phyloP scores from a whole-genome alignment of 2,329 filamentous ascomycete genomes.

The Ophiostoma tasmaniense region DNA sequence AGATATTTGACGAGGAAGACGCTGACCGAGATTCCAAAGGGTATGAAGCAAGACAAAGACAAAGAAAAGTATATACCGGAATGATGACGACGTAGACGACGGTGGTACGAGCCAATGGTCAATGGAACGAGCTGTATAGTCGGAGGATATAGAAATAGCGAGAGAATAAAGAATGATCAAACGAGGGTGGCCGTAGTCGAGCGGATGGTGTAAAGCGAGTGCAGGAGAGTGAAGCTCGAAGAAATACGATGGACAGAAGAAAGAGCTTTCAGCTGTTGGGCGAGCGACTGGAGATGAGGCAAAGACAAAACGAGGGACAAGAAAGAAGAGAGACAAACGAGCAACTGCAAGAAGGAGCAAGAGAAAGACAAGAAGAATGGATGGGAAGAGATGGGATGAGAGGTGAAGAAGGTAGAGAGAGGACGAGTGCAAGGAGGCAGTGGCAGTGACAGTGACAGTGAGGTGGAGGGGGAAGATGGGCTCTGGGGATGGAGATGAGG shows the following conservation, averaged over 20 bases:
- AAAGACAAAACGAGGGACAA: constrained; percentile 7
- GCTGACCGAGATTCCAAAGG: too few relatives aligned
- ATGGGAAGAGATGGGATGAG: background rate
- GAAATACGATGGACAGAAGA: background rate
- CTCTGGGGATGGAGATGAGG: constrained; percentile 5
- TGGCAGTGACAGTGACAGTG: background rate
- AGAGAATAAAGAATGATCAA: background rate
- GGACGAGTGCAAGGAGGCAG: background rate
- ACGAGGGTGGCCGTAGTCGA: background rate
- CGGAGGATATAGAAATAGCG: background rate
- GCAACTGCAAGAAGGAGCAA: background rate
- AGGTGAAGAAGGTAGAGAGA: background rate
- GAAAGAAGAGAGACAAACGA: background rate
- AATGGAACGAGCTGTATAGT: background rate
- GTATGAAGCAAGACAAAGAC: background rate
- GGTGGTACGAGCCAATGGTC: background rate
- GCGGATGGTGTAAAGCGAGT: background rate
- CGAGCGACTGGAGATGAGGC: background rate
- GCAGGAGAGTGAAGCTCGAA: background rate
- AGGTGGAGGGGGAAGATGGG: background rate
- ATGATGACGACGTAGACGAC: background rate
- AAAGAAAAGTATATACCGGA: background rate
- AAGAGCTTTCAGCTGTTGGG: background rate
- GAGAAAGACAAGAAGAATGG: background rate
- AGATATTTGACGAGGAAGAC: background rate